Conservation (phyloP, 352 stramenopile genomes). For the Globisporangium okanoganense region DNA sequence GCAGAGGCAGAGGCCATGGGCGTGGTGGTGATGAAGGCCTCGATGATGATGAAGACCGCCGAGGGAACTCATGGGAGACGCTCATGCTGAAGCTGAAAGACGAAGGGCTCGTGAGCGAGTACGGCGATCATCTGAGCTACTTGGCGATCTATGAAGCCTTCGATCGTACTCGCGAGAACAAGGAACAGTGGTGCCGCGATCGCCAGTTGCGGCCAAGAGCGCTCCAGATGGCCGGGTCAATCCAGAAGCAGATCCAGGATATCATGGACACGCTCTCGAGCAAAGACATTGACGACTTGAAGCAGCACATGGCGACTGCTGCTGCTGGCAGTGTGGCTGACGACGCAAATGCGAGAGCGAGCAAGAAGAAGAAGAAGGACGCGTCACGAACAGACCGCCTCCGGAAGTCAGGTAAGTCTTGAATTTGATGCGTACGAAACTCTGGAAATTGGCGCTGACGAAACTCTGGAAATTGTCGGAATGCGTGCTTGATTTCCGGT, state of each 20-base stretch:
- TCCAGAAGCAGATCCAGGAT: conserved; percentile 58
- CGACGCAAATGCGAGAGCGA: background rate
- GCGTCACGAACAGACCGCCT: conserved; percentile 31
- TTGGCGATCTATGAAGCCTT: conserved; percentile 44
- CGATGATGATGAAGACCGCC: conserved; percentile 14
- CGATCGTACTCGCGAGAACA: conserved; percentile 16
- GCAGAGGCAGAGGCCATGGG: background rate
- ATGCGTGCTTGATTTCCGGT: background rate
- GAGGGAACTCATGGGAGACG: conserved; percentile 25
- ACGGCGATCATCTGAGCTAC: conserved; percentile 62
- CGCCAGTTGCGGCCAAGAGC: conserved; percentile 45
- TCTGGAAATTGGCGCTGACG: background rate
- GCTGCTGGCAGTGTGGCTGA: background rate
- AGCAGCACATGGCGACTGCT: background rate
- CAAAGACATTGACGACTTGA: conserved; percentile 27
- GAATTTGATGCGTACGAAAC: background rate
- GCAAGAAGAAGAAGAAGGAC: background rate
- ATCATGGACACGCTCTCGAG: conserved; percentile 35
- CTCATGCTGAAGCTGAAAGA: conserved; percentile 38
- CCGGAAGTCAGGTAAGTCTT: conserved; percentile 21
- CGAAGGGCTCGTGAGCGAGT: conserved; percentile 41
- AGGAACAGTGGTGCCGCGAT: conserved; percentile 51
- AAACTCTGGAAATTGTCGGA: background rate
- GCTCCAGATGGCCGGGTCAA: conserved; percentile 45
- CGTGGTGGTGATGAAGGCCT: conserved; percentile 5